phyloP scores from a whole-genome alignment of 148 eudicot genomes.

The Euryodendron excelsum region DNA sequence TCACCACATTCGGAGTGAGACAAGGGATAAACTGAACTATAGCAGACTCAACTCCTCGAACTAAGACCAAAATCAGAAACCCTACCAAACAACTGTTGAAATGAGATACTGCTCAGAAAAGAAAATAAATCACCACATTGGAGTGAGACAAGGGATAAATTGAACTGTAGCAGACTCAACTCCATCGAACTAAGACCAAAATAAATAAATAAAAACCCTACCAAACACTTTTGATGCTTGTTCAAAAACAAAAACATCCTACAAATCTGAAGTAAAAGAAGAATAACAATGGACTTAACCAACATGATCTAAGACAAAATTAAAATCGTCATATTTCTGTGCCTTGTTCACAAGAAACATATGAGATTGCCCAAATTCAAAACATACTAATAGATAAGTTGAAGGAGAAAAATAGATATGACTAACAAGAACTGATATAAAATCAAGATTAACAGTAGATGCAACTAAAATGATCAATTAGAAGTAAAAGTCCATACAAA shows the following conservation, averaged over 20 bases:
- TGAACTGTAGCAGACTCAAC: background rate
- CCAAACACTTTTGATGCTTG: background rate
- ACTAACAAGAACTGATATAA: background rate
- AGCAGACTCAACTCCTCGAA: background rate
- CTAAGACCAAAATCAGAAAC: constrained; percentile 2
- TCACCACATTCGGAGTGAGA: background rate
- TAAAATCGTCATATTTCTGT: background rate
- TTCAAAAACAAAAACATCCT: background rate
- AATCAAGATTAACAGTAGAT: background rate
- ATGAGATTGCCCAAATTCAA: background rate
- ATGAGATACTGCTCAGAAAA: background rate
- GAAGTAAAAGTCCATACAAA: background rate
- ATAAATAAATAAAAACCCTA: too few species aligned
- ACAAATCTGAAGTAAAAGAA: background rate
- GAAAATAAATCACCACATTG: background rate
- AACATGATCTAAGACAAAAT: background rate
- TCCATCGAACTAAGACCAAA: background rate
- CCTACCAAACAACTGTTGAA: background rate
- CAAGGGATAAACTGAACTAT: background rate
- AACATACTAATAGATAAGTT: background rate
- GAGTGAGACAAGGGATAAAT: background rate
- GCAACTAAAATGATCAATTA: background rate
- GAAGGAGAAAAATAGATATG: background rate
- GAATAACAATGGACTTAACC: background rate
- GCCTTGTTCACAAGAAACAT: background rate